Percentiles rank a stretch among this genome's conserved stretches.
Evolutionary conservation across 441 rosid genomes (phyloP).

Genomic region (Gossypium aridum): DNA sequence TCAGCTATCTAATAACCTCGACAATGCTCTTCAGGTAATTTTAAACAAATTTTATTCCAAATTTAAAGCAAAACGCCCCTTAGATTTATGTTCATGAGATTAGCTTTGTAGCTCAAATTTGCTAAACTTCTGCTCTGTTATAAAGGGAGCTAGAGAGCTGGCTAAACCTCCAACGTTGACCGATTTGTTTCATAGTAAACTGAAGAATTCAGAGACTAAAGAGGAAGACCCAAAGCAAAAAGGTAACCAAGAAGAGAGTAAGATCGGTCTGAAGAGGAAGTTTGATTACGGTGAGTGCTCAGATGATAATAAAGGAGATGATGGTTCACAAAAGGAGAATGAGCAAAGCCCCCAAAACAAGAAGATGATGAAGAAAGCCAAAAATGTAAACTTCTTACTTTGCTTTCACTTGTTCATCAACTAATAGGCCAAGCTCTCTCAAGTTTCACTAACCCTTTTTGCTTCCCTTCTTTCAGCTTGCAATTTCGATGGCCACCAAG

Average conservation of each 20-base stretch:
- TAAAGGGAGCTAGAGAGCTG: conserved; percentile 74
- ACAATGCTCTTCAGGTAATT: conserved; percentile 72
- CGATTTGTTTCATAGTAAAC: conserved; percentile 49
- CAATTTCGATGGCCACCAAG: conserved; percentile 70
- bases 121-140: conserved; percentile 8
- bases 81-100: not conserved
- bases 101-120: conserved; percentile 3
- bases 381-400: conserved; percentile 39
- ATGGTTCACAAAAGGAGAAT: conserved; percentile 26
- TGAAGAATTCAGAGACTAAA: conserved; percentile 28
- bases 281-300: conserved; percentile 32
- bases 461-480: conserved; percentile 41
- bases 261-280: conserved; percentile 56
- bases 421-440: not conserved
- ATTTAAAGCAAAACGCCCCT: not conserved
- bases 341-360: conserved; percentile 32
- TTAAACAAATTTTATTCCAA: not conserved
- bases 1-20: conserved; percentile 68
- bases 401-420: not conserved
- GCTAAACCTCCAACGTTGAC: conserved; percentile 74
- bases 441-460: not conserved
- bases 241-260: conserved; percentile 17
- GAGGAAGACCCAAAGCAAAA: conserved; percentile 23
- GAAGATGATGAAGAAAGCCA: conserved; percentile 55
- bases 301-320: conserved; percentile 13